These are phyloP conservation scores for Aureobasidium sp. DNA, from an alignment of 2,329 filamentous ascomycete species.

Conservation along the genomic window DNA sequence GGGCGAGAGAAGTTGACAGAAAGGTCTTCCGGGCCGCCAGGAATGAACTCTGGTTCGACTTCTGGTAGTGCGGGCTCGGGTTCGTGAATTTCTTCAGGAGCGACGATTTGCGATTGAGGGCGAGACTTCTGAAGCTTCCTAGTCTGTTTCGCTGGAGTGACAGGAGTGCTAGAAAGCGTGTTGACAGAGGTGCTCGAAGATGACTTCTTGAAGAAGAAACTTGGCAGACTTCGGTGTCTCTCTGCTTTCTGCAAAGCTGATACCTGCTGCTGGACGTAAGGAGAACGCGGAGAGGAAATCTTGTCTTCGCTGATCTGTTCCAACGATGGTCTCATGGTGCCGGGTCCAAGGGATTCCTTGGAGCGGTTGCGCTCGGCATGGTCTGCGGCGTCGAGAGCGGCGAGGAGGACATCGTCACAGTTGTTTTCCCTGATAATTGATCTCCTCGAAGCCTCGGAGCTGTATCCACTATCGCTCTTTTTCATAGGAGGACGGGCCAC, in stretches of 20 bases:
- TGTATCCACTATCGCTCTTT: slow-evolving; percentile 31
- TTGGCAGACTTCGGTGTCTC: slow-evolving; percentile 10
- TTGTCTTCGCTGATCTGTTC: neutral
- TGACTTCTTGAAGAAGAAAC: slow-evolving; percentile 11
- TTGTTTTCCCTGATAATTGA: slow-evolving; percentile 17
- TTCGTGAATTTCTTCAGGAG: neutral
- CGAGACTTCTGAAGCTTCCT: slow-evolving; percentile 27
- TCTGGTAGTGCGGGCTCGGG: neutral
- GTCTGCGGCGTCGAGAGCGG: neutral
- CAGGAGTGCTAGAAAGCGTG: neutral
- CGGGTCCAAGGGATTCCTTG: neutral
- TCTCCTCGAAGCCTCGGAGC: slow-evolving; percentile 25
- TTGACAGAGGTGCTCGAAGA: slow-evolving; percentile 11
- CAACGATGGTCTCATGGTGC: neutral
- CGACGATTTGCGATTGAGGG: neutral
- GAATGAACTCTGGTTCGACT: neutral
- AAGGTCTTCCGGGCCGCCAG: slow-evolving; percentile 28
- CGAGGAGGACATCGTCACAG: slow-evolving; percentile 17
- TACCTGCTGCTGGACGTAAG: neutral
- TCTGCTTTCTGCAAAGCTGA: slow-evolving; percentile 5
- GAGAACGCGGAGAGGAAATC: neutral
- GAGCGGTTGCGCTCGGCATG: slow-evolving; percentile 4
- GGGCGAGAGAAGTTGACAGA: slow-evolving; percentile 30
- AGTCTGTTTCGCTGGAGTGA: neutral
- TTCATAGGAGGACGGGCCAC: slow-evolving; percentile 1